phyloP scores from a whole-genome alignment of 768 basidiomycete genomes.

The Lepiota brunneoincarnata region DNA sequence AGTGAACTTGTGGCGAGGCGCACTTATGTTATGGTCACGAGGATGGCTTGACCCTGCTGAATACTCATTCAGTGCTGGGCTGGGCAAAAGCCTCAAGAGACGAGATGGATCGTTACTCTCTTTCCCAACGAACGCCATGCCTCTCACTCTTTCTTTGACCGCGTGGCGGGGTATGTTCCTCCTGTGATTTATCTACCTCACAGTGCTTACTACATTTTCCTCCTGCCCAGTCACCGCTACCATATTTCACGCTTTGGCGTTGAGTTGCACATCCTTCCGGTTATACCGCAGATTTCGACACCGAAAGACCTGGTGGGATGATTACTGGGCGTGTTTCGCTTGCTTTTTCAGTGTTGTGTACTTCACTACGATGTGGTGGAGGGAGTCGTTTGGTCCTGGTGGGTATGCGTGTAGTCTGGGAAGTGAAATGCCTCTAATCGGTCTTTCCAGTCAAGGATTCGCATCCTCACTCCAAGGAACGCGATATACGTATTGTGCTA shows the following conservation, averaged over 20 bases:
- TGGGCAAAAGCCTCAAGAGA: neutral
- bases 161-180: neutral
- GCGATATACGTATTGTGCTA: neutral
- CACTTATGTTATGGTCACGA: neutral
- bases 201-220: neutral
- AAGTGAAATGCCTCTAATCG: too few relatives aligned
- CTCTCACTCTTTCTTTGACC: neutral
- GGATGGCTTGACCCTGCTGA: conserved; percentile 1
- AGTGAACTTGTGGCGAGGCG: neutral
- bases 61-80: neutral
- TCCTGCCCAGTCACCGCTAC: neutral
- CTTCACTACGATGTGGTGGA: neutral
- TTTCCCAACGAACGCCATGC: neutral
- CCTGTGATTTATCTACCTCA: too few relatives aligned
- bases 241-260: neutral
- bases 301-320: conserved; percentile 10
- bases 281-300: neutral
- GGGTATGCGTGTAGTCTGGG: too few relatives aligned
- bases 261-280: conserved; percentile 1
- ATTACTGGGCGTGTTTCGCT: conserved; percentile 3
- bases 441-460: neutral
- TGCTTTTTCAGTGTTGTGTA: neutral
- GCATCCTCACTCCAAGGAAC: neutral
- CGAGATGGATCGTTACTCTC: neutral
- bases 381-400: too few relatives aligned